A percentile compares a stretch with the other conserved stretches of the same genome.
These are phyloP conservation scores for Fagus crenata DNA, from an alignment of 306 rosid genomes.

Conservation along the genomic window DNA sequence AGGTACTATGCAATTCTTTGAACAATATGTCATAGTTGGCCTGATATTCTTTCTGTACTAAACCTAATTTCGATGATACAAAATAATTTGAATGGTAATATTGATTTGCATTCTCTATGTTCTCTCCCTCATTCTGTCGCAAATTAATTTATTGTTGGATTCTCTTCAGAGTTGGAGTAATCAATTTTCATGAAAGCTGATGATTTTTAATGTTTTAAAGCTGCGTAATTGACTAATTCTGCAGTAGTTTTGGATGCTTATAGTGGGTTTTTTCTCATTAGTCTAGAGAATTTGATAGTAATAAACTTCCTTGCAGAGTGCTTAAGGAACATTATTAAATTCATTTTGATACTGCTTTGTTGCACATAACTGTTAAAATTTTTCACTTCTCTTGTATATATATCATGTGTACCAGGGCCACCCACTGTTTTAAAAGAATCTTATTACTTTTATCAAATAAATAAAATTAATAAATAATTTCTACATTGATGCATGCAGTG, in stretches of 20 bases:
- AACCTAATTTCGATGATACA: neutral
- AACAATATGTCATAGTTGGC: too few species aligned
- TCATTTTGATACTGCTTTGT: neutral
- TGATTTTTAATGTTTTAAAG: neutral
- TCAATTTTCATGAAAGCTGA: neutral
- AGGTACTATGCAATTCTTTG: slow-evolving; percentile 49
- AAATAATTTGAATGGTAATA: neutral
- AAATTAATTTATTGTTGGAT: neutral
- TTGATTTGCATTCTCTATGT: neutral
- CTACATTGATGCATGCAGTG: neutral
- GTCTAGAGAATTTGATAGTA: neutral
- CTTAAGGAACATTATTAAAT: neutral
- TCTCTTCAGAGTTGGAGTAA: neutral
- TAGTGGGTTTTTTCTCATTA: neutral
- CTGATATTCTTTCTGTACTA: neutral
- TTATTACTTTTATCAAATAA: neutral
- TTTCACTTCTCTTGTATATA: too few species aligned
- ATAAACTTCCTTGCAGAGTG: neutral
- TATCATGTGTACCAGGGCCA: too few species aligned
- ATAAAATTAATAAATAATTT: neutral
- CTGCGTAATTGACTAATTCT: neutral
- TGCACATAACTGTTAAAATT: neutral
- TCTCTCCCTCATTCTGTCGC: neutral
- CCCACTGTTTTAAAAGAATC: neutral
- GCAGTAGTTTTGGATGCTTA: neutral